Evolutionary conservation across 441 rosid genomes (phyloP).

Genomic region (Macaranga tanarius): DNA sequence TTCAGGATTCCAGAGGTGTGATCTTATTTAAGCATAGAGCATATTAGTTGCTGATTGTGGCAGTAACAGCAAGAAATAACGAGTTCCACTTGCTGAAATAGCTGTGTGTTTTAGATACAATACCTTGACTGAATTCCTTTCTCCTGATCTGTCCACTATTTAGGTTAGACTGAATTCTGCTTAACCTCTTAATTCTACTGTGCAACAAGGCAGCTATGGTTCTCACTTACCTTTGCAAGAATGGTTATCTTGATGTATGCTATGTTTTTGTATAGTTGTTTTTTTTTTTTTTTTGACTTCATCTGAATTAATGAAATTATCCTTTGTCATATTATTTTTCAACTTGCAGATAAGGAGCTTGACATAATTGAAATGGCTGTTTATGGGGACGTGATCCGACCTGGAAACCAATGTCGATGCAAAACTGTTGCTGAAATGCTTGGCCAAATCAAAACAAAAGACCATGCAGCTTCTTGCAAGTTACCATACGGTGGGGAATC

Average conservation of each 20-base stretch:
- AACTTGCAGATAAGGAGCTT: slow-evolving; percentile 68
- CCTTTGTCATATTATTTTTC: background rate
- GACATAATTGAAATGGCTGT: slow-evolving; percentile 92
- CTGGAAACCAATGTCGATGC: slow-evolving; percentile 83
- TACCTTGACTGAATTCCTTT: too few relatives aligned
- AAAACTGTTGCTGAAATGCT: slow-evolving; percentile 79
- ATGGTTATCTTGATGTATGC: too few relatives aligned
- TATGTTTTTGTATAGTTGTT: background rate
- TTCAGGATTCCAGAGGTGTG: background rate
- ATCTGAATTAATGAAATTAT: background rate
- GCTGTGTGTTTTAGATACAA: background rate
- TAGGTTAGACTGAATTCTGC: too few relatives aligned
- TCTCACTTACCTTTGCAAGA: too few relatives aligned
- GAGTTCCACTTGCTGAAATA: background rate
- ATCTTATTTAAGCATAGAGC: background rate
- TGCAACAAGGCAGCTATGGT: too few relatives aligned
- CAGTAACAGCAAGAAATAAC: background rate
- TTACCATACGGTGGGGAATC: slow-evolving; percentile 47
- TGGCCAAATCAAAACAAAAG: slow-evolving; percentile 69
- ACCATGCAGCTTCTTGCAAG: slow-evolving; percentile 57
- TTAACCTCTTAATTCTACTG: too few relatives aligned
- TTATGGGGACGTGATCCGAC: slow-evolving; percentile 79
- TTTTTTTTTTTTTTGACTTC: too few relatives aligned
- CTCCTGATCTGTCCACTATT: background rate
- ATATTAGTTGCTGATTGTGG: background rate